phyloP scores from a whole-genome alignment of 2,329 filamentous ascomycete genomes.

The Drechslera avenae region DNA sequence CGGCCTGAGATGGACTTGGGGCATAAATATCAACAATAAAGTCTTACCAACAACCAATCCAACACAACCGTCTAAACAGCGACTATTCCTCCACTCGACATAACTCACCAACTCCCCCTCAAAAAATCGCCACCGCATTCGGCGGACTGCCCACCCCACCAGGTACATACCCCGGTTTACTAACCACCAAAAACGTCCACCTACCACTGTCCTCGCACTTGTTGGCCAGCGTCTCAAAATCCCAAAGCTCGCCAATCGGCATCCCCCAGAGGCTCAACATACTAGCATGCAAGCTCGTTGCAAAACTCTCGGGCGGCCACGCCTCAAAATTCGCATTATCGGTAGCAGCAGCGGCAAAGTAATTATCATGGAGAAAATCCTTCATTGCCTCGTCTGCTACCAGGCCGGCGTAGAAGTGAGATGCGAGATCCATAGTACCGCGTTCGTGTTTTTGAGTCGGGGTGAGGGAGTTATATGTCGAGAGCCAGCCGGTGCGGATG shows the following conservation, averaged over 20 bases:
- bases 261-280: slow-evolving; percentile 39
- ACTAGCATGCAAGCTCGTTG: slow-evolving; percentile 27
- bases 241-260: slow-evolving; percentile 46
- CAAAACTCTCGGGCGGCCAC: slow-evolving; percentile 23
- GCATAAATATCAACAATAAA: too few species aligned
- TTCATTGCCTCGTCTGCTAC: slow-evolving; percentile 84
- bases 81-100: too few species aligned
- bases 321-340: slow-evolving; percentile 46
- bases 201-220: slow-evolving; percentile 35
- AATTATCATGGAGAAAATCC: slow-evolving; percentile 78
- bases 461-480: slow-evolving; percentile 20
- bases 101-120: not conserved
- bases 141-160: slow-evolving; percentile 39
- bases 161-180: slow-evolving; percentile 50
- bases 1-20: too few species aligned
- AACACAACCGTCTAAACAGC: too few species aligned
- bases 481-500: slow-evolving; percentile 36
- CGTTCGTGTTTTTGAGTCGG: slow-evolving; percentile 8
- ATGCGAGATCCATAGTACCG: slow-evolving; percentile 12
- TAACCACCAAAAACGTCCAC: slow-evolving; percentile 62
- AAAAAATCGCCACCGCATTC: slow-evolving; percentile 35
- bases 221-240: slow-evolving; percentile 38
- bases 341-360: slow-evolving; percentile 36
- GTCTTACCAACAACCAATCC: too few species aligned
- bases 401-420: slow-evolving; percentile 59